Base-by-base conservation (phyloP, 2,329 filamentous ascomycete genomes). In the Sphaceloma murrayae region DNA sequence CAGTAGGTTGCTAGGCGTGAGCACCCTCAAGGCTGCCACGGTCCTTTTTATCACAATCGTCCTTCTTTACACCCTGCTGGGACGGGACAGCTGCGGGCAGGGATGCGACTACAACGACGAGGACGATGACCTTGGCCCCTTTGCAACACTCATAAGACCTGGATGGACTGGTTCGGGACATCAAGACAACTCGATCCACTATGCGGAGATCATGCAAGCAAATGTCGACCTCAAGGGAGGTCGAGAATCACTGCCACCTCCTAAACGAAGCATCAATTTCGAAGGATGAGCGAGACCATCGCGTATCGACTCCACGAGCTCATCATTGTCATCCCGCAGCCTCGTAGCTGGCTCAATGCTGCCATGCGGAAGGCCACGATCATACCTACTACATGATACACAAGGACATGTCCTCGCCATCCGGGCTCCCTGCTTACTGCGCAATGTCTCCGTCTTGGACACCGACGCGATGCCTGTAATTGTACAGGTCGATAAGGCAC, bases 91-190 rank as follows among this genome's bases (percentile, higher is more conserved):
- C 13, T 40, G 36, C 19, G 7, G 11, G 13, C 19, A 6, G 7
- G 36, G 36, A 40, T 40, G 36, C 36, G 36, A 17, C n/a, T 40
- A 30, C 24, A 26, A 40, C 9, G 36, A 40, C 18, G 24, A 7
- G 6, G 33, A 36, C 14, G 36, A 40, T 19, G 36, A 40, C 14
- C 13, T 29, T 11, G 36, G 22, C 19, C 36, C 36, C 18, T 30
- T 40, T 14, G 36, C 24, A 26, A 40, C 36, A 18, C 13, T 40
- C 22, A 11, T 29, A 18, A n/a, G 36, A 17, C 36, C 36, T 27
- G 36, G 36, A 14, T 40, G 36, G 36, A 40, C 27, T 7, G 36
- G 36, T 2, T 29, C 24, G 10, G 36, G 36, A 18, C 24, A 7
- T 18, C 24, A 13, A 7, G 36, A 40, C 36, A 40, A 40, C 24